phyloP scores from a whole-genome alignment of 2,329 filamentous ascomycete species.

The Harringtonia aguacate region DNA sequence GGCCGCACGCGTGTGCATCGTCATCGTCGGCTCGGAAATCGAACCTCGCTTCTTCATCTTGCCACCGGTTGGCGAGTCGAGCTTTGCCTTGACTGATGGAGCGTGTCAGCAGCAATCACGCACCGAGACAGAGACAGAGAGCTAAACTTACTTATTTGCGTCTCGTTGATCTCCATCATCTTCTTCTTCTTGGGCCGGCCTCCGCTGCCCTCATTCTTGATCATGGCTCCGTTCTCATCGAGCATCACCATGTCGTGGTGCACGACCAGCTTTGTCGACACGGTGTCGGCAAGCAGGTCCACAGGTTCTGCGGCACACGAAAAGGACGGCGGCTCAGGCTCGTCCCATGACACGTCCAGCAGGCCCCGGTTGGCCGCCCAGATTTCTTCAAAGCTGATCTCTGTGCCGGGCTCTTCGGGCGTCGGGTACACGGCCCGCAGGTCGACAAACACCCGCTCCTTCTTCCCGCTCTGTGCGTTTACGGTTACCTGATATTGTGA shows the following conservation, averaged over 20 bases:
- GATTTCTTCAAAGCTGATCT: slow-evolving; percentile 87
- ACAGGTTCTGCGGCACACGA: background rate
- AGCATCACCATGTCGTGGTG: slow-evolving; percentile 33
- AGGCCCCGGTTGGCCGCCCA: slow-evolving; percentile 68
- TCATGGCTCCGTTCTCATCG: slow-evolving; percentile 49
- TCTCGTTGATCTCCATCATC: slow-evolving; percentile 77
- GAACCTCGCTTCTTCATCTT: slow-evolving; percentile 70
- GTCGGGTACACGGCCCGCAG: slow-evolving; percentile 78
- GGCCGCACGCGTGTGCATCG: slow-evolving; percentile 85
- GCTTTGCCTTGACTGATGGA: slow-evolving; percentile 85
- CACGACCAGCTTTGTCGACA: slow-evolving; percentile 26
- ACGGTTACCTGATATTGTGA: slow-evolving; percentile 66
- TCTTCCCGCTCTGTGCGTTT: slow-evolving; percentile 72
- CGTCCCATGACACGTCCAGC: slow-evolving; percentile 47
- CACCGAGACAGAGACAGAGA: background rate
- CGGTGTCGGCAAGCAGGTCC: slow-evolving; percentile 10
- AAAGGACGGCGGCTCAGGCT: slow-evolving; percentile 19
- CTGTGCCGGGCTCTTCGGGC: slow-evolving; percentile 56
- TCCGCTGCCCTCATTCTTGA: slow-evolving; percentile 5
- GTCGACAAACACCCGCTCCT: slow-evolving; percentile 80
- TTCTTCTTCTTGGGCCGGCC: slow-evolving; percentile 58
- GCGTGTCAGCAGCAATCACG: background rate
- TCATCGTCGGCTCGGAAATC: slow-evolving; percentile 84
- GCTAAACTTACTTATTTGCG: slow-evolving; percentile 67
- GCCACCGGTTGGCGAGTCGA: slow-evolving; percentile 78